phyloP scores from a whole-genome alignment of 768 basidiomycete species.

The Kwoniella botswanensis region DNA sequence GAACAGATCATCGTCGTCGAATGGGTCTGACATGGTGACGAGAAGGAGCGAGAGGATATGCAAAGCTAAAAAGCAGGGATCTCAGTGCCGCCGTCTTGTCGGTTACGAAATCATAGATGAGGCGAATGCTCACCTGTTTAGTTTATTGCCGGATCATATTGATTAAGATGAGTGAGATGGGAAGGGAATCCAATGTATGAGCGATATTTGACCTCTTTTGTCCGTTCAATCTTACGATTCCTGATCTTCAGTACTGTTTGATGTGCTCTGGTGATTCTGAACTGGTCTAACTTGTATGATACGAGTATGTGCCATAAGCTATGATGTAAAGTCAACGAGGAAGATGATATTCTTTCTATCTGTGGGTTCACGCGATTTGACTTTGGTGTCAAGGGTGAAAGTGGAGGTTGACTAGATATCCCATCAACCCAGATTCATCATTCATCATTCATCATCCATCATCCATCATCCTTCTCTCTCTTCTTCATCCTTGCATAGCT shows the following conservation, averaged over 20 bases:
- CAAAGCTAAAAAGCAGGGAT: too few species aligned
- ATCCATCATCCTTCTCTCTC: conserved; percentile 1
- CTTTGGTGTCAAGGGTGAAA: not conserved
- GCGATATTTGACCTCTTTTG: not conserved
- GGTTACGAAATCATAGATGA: too few species aligned
- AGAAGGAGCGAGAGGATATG: not conserved
- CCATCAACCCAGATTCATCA: not conserved
- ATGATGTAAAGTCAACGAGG: not conserved
- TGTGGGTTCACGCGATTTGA: not conserved
- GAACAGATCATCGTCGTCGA: conserved; percentile 43
- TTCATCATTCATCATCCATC: conserved; percentile 2
- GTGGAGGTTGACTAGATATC: conserved; percentile 8
- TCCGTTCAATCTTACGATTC: not conserved
- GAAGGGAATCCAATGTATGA: not conserved
- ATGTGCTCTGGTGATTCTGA: not conserved
- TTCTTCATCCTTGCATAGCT: not conserved
- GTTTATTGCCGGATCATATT: not conserved
- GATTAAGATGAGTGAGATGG: not conserved
- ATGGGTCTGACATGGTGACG: conserved; percentile 32
- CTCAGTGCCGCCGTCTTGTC: too few species aligned
- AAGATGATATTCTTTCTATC: not conserved
- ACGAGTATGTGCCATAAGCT: not conserved
- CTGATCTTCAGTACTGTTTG: not conserved
- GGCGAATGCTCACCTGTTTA: not conserved
- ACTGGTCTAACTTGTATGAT: not conserved